Percentiles rank a stretch among this genome's conserved stretches.
Conservation (phyloP, 306 rosid genomes). For the Prunus mume region DNA sequence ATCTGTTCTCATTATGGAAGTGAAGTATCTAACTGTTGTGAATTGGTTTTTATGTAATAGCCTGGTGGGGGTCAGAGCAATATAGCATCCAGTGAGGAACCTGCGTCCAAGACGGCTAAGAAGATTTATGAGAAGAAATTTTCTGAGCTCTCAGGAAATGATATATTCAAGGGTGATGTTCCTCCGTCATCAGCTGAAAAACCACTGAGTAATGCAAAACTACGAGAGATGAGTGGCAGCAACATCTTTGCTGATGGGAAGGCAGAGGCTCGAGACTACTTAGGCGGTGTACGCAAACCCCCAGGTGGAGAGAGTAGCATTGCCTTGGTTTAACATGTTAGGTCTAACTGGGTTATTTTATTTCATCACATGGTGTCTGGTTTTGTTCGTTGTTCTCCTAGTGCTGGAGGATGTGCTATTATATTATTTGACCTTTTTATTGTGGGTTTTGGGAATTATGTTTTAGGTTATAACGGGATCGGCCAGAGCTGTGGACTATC, state of each 20-base stretch:
- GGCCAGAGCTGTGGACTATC: slow-evolving; percentile 48
- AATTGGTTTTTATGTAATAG: slow-evolving; percentile 30
- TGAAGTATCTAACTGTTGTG: slow-evolving; percentile 9
- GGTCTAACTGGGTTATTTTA: slow-evolving; percentile 59
- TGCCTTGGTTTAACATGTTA: slow-evolving; percentile 77
- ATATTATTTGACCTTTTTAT: slow-evolving; percentile 68
- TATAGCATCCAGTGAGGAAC: slow-evolving; percentile 41
- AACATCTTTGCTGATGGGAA: slow-evolving; percentile 98
- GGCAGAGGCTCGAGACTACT: slow-evolving; percentile 81
- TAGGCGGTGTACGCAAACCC: slow-evolving; percentile 97
- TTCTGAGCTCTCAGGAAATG: slow-evolving; percentile 76
- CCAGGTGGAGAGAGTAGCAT: slow-evolving; percentile 99
- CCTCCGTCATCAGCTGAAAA: slow-evolving; percentile 76
- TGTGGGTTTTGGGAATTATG: slow-evolving; percentile 67
- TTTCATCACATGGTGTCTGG: slow-evolving; percentile 39
- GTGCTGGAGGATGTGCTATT: slow-evolving; percentile 53
- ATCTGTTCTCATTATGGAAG: background rate
- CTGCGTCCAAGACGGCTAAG: slow-evolving; percentile 70
- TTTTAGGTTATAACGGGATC: slow-evolving; percentile 65
- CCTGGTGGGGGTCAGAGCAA: slow-evolving; percentile 46
- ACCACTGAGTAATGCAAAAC: slow-evolving; percentile 70
- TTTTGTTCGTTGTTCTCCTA: slow-evolving; percentile 49
- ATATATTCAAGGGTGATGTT: slow-evolving; percentile 77
- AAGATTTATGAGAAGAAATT: slow-evolving; percentile 76
- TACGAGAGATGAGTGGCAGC: slow-evolving; percentile 89